A percentile compares a stretch with the other conserved stretches of the same genome.
These are phyloP conservation scores for Apiospora sp. DNA, from an alignment of 2,329 filamentous ascomycete species.

Conservation along the genomic window DNA sequence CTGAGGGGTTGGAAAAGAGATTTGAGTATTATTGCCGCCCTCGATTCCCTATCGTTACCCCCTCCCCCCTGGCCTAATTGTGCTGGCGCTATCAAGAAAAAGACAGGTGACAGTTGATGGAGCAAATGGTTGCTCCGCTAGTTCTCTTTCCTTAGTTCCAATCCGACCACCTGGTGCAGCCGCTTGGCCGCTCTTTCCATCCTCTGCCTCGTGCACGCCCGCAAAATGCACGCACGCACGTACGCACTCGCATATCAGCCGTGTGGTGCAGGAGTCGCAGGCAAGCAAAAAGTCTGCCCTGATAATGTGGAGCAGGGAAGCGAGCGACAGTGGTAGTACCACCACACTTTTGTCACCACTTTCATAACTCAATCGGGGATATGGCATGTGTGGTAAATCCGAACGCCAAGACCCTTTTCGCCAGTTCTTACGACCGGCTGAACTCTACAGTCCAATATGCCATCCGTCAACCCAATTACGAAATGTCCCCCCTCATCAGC, in stretches of 20 bases:
- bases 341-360: too few relatives aligned
- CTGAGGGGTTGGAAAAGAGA: conserved; percentile 1
- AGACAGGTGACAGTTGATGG: conserved; percentile 4
- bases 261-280: neutral
- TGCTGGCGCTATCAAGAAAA: neutral
- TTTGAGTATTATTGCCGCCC: neutral
- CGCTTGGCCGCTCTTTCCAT: conserved; percentile 16
- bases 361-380: conserved; percentile 2
- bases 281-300: conserved; percentile 16
- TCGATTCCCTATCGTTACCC: neutral
- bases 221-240: neutral
- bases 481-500: neutral
- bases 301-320: neutral
- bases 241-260: neutral
- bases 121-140: conserved; percentile 9
- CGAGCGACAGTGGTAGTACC: neutral
- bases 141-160: neutral
- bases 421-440: neutral
- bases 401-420: neutral
- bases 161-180: conserved; percentile 18
- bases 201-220: conserved; percentile 11
- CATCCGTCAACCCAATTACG: neutral
- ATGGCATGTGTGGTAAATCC: neutral
- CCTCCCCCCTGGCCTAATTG: neutral
- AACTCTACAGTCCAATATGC: neutral